Evolutionary conservation across 2,329 filamentous ascomycete species (phyloP).

Genomic region (Colletotrichum godetiae): DNA sequence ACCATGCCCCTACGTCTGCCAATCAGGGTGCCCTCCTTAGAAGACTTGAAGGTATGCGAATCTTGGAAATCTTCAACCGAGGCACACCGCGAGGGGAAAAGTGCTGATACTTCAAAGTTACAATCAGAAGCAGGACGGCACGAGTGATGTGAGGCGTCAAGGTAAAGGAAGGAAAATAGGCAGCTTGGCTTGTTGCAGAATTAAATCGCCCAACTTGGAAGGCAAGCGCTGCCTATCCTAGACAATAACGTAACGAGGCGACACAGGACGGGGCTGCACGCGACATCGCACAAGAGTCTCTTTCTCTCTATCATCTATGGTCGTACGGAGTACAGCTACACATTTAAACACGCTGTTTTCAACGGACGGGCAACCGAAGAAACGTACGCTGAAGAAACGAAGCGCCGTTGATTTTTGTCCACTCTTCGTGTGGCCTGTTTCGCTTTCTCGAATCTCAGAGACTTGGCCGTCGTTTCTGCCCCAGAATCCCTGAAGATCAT

Average conservation of each 20-base stretch:
- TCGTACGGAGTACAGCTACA: no score
- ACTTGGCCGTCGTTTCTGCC: constrained; percentile 18
- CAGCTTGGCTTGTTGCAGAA: not conserved
- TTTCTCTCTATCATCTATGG: not conserved
- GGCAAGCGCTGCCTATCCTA: not conserved
- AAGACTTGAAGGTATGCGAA: not conserved
- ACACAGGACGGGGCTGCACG: constrained; percentile 15
- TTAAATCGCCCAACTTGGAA: not conserved
- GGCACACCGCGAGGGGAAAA: not conserved
- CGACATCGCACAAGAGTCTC: constrained; percentile 6
- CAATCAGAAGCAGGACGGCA: not conserved
- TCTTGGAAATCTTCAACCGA: not conserved
- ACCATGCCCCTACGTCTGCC: not conserved
- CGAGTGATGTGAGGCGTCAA: not conserved
- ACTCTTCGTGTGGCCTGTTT: not conserved
- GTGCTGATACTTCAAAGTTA: not conserved
- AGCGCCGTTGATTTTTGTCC: not conserved
- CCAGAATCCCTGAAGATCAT: constrained; percentile 29
- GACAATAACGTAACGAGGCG: not conserved
- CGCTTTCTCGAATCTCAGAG: not conserved
- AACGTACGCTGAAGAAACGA: not conserved
- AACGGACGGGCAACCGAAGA: not conserved
- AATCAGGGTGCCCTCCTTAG: not conserved
- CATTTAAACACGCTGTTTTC: not conserved
- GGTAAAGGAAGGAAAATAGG: not conserved